Conservation (phyloP, 2,329 filamentous ascomycete species). For the Arthrinium puccinioides region DNA sequence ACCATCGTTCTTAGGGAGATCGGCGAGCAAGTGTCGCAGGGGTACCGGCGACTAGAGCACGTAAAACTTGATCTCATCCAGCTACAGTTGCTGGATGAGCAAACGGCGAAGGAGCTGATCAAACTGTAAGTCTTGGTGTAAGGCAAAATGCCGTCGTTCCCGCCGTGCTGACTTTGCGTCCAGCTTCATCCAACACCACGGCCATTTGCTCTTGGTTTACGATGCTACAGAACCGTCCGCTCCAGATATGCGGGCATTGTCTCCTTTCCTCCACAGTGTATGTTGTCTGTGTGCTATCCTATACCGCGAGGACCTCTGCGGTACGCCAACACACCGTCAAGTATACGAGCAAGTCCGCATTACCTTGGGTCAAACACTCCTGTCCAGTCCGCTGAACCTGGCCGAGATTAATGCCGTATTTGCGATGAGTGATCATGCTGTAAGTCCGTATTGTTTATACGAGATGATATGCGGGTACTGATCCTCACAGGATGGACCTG, state of each 20-base stretch:
- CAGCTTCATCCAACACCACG: slow-evolving; percentile 21
- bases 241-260: slow-evolving; percentile 26
- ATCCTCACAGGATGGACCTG: slow-evolving; percentile 18
- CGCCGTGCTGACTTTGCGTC: not conserved
- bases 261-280: slow-evolving; percentile 31
- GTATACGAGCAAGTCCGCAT: slow-evolving; percentile 31
- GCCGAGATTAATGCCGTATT: slow-evolving; percentile 33
- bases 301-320: slow-evolving; percentile 22
- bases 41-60: slow-evolving; percentile 18
- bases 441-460: too few relatives aligned
- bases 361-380: slow-evolving; percentile 29
- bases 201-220: slow-evolving; percentile 20
- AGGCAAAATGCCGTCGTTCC: too few relatives aligned
- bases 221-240: slow-evolving; percentile 16
- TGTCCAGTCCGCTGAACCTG: slow-evolving; percentile 30
- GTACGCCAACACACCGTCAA: slow-evolving; percentile 22
- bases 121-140: slow-evolving; percentile 18
- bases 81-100: slow-evolving; percentile 21
- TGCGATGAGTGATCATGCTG: slow-evolving; percentile 28
- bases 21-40: slow-evolving; percentile 18
- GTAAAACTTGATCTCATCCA: slow-evolving; percentile 21
- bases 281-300: slow-evolving; percentile 31
- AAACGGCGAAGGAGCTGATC: slow-evolving; percentile 20
- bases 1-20: slow-evolving; percentile 23
- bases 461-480: too few relatives aligned